Base-by-base conservation (phyloP, 2,329 filamentous ascomycete species). In the Ophiocordyceps camponoti-floridani region DNA sequence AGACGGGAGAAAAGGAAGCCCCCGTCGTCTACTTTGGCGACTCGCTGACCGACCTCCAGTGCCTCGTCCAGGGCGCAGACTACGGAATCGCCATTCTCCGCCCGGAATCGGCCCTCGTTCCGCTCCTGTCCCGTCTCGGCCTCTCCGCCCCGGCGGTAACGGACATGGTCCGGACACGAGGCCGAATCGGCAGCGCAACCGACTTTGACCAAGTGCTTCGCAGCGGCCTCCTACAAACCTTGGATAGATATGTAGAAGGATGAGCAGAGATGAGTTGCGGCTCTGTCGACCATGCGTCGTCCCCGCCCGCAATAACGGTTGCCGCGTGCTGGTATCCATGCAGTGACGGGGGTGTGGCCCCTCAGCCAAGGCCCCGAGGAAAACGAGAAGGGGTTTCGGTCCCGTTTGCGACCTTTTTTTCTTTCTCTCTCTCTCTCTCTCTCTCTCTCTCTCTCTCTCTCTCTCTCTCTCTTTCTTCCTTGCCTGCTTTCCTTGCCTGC, bases 11-110 rank as follows among this genome's bases (percentile, higher is more conserved):
- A n/a, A n/a, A n/a, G n/a, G n/a, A n/a, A n/a, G n/a, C n/a, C n/a
- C n/a, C n/a, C n/a, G 52, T 61, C n/a, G 54, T 72, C n/a, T 77
- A 77, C 57, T 67, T 75, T 53, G 73, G 73, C 8, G 73, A 77
- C 53, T 75, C 73, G 27, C 64, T 64, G 2, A 76, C 73, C 2
- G 73, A 77, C 53, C 55, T 77, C 46, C 66, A 69, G 52, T 77
- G 73, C 47, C 55, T 77, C 35, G 50, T 73, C 4, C 53, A 56
- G 19, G 56, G 54, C 2, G 56, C 33, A 4, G 33, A 37, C 16
- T 37, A 59, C 6, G 73, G 72, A 4, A 56, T 75, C 19, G 64
- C 70, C 40, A 61, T 77, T 66, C 1, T 53, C 65, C 35, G 51
- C 14, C 58, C 58, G 47, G 50, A 47, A 5, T 58, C 51, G n/a